Evolutionary conservation across 805 yeast genomes (phyloP).

Genomic region (Ogataea naganishii): DNA sequence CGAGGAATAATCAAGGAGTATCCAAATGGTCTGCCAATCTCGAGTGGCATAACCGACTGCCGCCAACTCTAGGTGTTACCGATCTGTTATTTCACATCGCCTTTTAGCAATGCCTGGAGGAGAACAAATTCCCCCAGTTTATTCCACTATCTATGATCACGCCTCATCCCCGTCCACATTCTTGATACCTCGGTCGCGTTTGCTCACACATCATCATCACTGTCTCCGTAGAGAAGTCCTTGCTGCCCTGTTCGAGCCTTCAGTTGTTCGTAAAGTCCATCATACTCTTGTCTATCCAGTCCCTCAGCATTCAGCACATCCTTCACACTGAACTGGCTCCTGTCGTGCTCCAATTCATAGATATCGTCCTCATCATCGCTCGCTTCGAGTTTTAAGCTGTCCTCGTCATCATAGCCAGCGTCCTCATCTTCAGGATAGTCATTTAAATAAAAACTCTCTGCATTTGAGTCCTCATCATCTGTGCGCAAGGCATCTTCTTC

Average conservation of each 20-base stretch:
- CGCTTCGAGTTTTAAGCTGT: conserved; percentile 17
- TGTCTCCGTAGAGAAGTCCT: conserved; percentile 6
- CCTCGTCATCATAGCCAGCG: conserved; percentile 34
- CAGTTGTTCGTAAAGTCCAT: conserved; percentile 23
- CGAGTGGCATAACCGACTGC: no score
- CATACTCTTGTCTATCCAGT: conserved; percentile 11
- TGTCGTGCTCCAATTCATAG: conserved; percentile 24
- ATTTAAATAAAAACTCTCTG: conserved; percentile 85
- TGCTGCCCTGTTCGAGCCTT: conserved; percentile 16
- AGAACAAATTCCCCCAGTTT: no score
- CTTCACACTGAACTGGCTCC: conserved; percentile 18
- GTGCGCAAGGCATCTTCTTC: conserved; percentile 20
- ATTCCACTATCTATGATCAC: no score
- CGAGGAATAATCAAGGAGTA: no score
- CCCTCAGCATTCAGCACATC: conserved; percentile 23
- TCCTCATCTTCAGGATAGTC: conserved; percentile 96
- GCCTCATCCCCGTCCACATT: conserved; percentile 6
- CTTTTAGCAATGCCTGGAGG: no score
- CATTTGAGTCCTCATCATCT: conserved; percentile 81
- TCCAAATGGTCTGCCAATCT: no score
- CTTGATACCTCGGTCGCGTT: conserved; percentile 9
- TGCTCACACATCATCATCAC: conserved; percentile 9
- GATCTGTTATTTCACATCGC: no score
- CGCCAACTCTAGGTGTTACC: no score
- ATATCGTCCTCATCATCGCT: conserved; percentile 31